Base-by-base conservation (phyloP, 2,329 filamentous ascomycete genomes). In the Monilinia laxa region DNA sequence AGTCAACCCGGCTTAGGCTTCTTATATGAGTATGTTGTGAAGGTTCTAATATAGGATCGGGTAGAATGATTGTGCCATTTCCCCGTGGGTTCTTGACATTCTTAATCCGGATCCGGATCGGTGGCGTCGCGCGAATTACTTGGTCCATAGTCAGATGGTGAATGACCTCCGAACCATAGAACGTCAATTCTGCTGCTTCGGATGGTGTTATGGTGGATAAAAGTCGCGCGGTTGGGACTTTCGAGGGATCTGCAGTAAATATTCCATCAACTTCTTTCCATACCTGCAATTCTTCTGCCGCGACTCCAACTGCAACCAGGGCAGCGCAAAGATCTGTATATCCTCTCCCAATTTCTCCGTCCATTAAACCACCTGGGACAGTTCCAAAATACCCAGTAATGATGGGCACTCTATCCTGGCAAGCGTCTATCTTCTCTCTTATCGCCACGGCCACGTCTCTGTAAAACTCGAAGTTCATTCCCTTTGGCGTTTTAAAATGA, bases 261-360 rank as follows among this genome's bases (percentile, higher is more conserved):
- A 98, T 96, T 68, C 93, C 93, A 78, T 99, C 95, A 9, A 99
- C 95, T 77, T 99, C 95, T 81, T 99, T 99, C 95, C 95, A 98
- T 70, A 99, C 91, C 78, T 99, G 95, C 63, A 99, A 84, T 78
- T 99, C 95, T 64, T 89, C 82, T 0, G 95, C 95, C 73, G 87
- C 83, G n/a, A 96, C 81, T 4, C 93, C 94, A 12, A 99, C 94
- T 1, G 95, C 93, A 62, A 93, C 89, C 20, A 99, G 83, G 7
- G 95, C 93, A 16, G 95, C 94, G 77, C 95, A 98, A 57, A 99
- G 85, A 79, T 99, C 95, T 12, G 95, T 98, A 79, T 99, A 99
- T 40, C 95, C 95, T 73, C 95, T 90, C 25, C 95, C 95, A 70
- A 99, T 91, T 73, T 96, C 90, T 53, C 87, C 87, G 73, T 94